A percentile compares a stretch with the other conserved stretches of the same genome.
Conservation (phyloP, 345 rosid species). For the Stellera chamaejasme region DNA sequence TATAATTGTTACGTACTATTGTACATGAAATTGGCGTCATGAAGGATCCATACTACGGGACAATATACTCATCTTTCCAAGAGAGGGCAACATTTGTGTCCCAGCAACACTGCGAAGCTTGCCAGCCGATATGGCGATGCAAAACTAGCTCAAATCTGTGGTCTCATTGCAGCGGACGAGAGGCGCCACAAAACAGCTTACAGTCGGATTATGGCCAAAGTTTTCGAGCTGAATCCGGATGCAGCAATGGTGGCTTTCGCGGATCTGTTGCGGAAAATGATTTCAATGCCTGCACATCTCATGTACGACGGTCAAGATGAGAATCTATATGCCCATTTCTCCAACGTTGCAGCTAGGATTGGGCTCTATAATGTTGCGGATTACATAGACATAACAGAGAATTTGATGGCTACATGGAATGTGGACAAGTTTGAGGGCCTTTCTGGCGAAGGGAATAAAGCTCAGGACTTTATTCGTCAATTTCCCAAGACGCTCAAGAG, state of each 20-base stretch:
- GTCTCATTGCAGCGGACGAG: conserved; percentile 85
- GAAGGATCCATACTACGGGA: conserved; percentile 61
- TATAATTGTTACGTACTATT: no score
- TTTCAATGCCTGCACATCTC: conserved; percentile 94
- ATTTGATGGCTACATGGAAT: background rate
- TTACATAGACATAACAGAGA: background rate
- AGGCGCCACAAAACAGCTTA: conserved; percentile 95
- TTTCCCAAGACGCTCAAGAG: background rate
- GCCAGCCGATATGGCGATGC: conserved; percentile 80
- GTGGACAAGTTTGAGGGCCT: background rate
- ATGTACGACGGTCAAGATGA: conserved; percentile 76
- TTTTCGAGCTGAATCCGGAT: conserved; percentile 77
- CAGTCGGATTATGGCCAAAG: conserved; percentile 84
- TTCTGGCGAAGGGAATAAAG: background rate
- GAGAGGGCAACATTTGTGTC: conserved; percentile 95
- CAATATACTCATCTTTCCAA: conserved; percentile 92
- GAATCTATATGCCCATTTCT: conserved; percentile 66
- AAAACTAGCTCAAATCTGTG: conserved; percentile 84
- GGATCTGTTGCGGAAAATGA: conserved; percentile 97
- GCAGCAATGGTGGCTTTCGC: conserved; percentile 67
- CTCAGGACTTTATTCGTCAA: background rate
- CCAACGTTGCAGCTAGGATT: conserved; percentile 77
- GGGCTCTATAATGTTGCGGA: conserved; percentile 70
- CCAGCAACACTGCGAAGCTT: conserved; percentile 87
- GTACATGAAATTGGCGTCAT: no score